These are phyloP conservation scores for Nitzschia putrida DNA, from an alignment of 108 stramenopile species.

Conservation along the genomic window DNA sequence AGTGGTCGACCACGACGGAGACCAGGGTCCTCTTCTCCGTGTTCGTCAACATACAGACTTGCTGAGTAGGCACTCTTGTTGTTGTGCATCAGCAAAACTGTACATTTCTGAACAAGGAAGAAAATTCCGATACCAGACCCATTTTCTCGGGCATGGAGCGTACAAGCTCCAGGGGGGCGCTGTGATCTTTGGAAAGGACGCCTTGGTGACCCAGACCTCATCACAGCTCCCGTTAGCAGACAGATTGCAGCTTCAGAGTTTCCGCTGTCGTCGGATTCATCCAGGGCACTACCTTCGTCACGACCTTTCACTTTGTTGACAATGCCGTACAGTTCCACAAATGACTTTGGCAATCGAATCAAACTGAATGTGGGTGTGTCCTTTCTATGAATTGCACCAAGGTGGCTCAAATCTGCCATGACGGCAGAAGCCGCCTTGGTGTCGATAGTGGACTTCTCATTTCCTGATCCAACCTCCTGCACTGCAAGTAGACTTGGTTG, in stretches of 20 bases:
- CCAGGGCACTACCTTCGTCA: constrained; percentile 50
- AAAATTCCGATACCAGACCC: constrained; percentile 90
- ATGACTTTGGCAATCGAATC: constrained; percentile 82
- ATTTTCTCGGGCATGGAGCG: constrained; percentile 75
- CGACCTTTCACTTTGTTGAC: constrained; percentile 80
- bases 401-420: constrained; percentile 84
- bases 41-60: constrained; percentile 90
- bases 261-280: constrained; percentile 65
- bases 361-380: constrained; percentile 61
- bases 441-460: constrained; percentile 71
- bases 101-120: constrained; percentile 90
- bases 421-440: constrained; percentile 54
- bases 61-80: constrained; percentile 90
- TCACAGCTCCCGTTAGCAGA: constrained; percentile 83
- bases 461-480: constrained; percentile 66
- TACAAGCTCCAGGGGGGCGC: constrained; percentile 82
- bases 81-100: constrained; percentile 90
- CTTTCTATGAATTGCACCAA: constrained; percentile 72
- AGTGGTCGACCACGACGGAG: constrained; percentile 84
- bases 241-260: constrained; percentile 87
- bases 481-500: constrained; percentile 74
- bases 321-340: constrained; percentile 84
- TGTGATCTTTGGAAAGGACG: constrained; percentile 39
- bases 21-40: constrained; percentile 92
- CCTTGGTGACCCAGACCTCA: constrained; percentile 72